These are phyloP conservation scores for Euptelea pleiosperma DNA, from an alignment of 164 flowering plant genomes.

Conservation along the genomic window DNA sequence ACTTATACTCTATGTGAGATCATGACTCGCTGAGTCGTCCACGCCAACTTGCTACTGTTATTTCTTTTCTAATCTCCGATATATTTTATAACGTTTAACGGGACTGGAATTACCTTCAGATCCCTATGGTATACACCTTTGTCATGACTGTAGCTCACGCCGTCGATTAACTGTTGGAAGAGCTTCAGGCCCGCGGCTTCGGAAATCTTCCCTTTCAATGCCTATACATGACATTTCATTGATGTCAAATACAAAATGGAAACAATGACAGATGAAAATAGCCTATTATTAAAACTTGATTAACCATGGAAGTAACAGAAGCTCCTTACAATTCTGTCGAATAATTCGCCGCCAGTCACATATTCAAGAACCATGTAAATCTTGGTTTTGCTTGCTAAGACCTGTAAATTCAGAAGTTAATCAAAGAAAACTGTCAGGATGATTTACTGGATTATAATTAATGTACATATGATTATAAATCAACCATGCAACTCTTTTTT, in stretches of 20 bases:
- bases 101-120: conserved; percentile 74
- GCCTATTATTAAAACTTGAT: background rate
- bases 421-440: too few relatives aligned
- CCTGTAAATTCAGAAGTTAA: conserved; percentile 47
- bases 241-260: background rate
- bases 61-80: too few relatives aligned
- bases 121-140: conserved; percentile 92
- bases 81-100: too few relatives aligned
- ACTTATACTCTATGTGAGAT: too few relatives aligned
- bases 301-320: background rate
- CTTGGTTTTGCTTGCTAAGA: conserved; percentile 86
- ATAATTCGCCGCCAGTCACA: conserved; percentile 85
- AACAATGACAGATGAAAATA: background rate
- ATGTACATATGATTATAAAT: too few relatives aligned
- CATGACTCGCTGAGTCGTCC: too few relatives aligned
- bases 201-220: conserved; percentile 55
- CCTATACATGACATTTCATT: conserved; percentile 32
- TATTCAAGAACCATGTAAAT: conserved; percentile 90
- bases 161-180: conserved; percentile 88
- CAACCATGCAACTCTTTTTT: too few relatives aligned
- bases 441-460: too few relatives aligned
- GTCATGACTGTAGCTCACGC: conserved; percentile 83
- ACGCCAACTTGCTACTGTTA: too few relatives aligned
- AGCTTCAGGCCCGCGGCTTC: conserved; percentile 70
- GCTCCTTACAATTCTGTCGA: conserved; percentile 76